Conservation (phyloP, 1,284 basidiomycete species). For the Malassezia slooffiae region DNA sequence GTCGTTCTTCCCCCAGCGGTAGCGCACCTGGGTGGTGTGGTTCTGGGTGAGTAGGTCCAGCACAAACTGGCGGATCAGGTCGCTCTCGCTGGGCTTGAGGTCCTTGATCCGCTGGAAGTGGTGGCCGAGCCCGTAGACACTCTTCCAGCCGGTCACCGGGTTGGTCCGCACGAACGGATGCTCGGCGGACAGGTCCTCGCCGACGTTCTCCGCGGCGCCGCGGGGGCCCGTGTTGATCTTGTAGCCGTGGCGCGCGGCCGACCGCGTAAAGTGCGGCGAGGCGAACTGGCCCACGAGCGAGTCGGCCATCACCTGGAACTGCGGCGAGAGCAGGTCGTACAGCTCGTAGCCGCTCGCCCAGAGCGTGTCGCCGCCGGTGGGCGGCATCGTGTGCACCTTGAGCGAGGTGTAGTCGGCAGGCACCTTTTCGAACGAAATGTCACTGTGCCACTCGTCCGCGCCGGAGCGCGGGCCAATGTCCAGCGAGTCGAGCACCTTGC, state of each 20-base stretch:
- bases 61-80: slow-evolving; percentile 52
- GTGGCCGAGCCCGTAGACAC: slow-evolving; percentile 56
- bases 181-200: slow-evolving; percentile 53
- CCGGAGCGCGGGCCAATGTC: slow-evolving; percentile 1
- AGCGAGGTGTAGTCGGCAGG: slow-evolving; percentile 55
- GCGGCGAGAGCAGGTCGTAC: slow-evolving; percentile 57
- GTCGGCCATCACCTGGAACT: slow-evolving; percentile 55
- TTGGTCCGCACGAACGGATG: slow-evolving; percentile 51
- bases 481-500: slow-evolving; percentile 10
- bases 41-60: slow-evolving; percentile 49
- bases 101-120: slow-evolving; percentile 54
- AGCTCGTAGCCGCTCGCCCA: slow-evolving; percentile 55
- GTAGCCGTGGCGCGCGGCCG: slow-evolving; percentile 29
- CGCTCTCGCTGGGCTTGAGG: slow-evolving; percentile 55
- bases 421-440: slow-evolving; percentile 61
- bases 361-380: slow-evolving; percentile 41
- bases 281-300: slow-evolving; percentile 16
- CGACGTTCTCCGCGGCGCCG: slow-evolving; percentile 53
- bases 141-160: slow-evolving; percentile 60
- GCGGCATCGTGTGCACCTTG: slow-evolving; percentile 26
- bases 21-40: slow-evolving; percentile 58
- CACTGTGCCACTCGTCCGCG: slow-evolving; percentile 44
- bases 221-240: slow-evolving; percentile 37
- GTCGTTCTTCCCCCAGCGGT: slow-evolving; percentile 49
- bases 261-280: slow-evolving; percentile 16